These are phyloP conservation scores for Fusarium concolor DNA, from an alignment of 2,329 filamentous ascomycete genomes.

Conservation along the genomic window DNA sequence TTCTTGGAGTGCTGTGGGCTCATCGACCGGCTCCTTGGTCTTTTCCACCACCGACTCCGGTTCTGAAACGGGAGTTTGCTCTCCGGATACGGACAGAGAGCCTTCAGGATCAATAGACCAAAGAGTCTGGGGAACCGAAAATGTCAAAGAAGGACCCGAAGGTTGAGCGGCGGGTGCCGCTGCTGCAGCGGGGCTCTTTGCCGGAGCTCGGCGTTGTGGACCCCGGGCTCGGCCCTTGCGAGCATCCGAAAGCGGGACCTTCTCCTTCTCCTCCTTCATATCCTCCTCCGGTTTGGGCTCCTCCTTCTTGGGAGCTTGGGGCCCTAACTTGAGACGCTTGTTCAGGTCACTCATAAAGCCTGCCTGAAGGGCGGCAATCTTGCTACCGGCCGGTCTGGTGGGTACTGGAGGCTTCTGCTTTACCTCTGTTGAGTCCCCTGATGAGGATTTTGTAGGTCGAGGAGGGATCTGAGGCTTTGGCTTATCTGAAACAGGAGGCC, in stretches of 20 bases:
- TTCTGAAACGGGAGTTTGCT: conserved; percentile 27
- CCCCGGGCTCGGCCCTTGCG: conserved; percentile 91
- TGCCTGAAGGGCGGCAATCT: conserved; percentile 91
- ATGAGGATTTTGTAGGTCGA: conserved; percentile 66
- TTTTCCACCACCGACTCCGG: conserved; percentile 20
- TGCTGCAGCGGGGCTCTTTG: conserved; percentile 59
- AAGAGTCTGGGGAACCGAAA: conserved; percentile 60
- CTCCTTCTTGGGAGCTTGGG: conserved; percentile 81
- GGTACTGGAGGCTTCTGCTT: conserved; percentile 90
- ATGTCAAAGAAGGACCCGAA: conserved; percentile 56
- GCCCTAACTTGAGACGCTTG: conserved; percentile 86
- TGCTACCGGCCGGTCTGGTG: conserved; percentile 77
- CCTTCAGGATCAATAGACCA: conserved; percentile 66
- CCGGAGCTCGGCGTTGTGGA: conserved; percentile 79
- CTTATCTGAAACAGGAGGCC: conserved; percentile 62
- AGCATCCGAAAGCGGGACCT: conserved; percentile 86
- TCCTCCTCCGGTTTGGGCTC: conserved; percentile 70
- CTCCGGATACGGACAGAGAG: conserved; percentile 49
- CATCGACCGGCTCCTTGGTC: background rate
- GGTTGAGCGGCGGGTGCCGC: conserved; percentile 49
- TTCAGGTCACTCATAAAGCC: conserved; percentile 95
- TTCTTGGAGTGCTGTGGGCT: conserved; percentile 8
- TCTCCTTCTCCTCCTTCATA: conserved; percentile 69
- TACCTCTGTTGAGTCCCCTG: conserved; percentile 56
- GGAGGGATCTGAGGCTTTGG: conserved; percentile 71